phyloP scores from a whole-genome alignment of 1,284 basidiomycete species.

The Spongiforma sp. region DNA sequence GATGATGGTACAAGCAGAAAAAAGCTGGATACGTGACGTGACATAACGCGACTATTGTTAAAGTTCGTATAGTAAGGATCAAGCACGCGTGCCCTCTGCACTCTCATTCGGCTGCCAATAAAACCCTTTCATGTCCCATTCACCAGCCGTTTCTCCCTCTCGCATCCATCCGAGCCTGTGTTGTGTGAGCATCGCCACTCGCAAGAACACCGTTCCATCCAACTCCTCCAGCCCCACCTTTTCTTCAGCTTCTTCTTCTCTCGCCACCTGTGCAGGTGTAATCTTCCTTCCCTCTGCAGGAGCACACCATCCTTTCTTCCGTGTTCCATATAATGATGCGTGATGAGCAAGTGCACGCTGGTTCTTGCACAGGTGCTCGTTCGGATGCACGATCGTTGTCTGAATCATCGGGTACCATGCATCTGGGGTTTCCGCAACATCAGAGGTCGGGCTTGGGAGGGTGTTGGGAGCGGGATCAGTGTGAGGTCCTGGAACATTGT shows the following conservation, averaged over 20 bases:
- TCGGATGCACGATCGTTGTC: slow-evolving; percentile 44
- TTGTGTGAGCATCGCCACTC: slow-evolving; percentile 56
- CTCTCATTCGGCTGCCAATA: slow-evolving; percentile 14
- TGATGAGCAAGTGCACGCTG: slow-evolving; percentile 62
- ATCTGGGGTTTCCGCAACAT: slow-evolving; percentile 45
- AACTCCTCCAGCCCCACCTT: slow-evolving; percentile 28
- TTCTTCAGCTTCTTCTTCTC: slow-evolving; percentile 31
- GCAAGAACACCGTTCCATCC: slow-evolving; percentile 59
- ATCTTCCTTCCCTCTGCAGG: slow-evolving; percentile 15
- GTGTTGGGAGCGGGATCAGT: slow-evolving; percentile 40
- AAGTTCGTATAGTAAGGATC: too few species aligned
- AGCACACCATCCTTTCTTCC: slow-evolving; percentile 36
- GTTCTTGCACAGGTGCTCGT: slow-evolving; percentile 66
- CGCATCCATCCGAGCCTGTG: slow-evolving; percentile 55
- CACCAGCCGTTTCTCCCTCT: slow-evolving; percentile 45
- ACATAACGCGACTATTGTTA: neutral
- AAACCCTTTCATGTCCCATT: slow-evolving; percentile 33
- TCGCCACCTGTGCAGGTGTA: slow-evolving; percentile 20
- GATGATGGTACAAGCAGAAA: neutral
- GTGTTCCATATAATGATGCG: slow-evolving; percentile 49
- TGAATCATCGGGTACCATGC: slow-evolving; percentile 58
- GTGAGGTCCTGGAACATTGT: slow-evolving; percentile 36
- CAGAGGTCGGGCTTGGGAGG: slow-evolving; percentile 38
- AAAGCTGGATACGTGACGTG: slow-evolving; percentile 1
- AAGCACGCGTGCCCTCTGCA: neutral